Evolutionary conservation across 495 filamentous ascomycete genomes (phyloP).

Genomic region (Hypoxylon subgilvum): DNA sequence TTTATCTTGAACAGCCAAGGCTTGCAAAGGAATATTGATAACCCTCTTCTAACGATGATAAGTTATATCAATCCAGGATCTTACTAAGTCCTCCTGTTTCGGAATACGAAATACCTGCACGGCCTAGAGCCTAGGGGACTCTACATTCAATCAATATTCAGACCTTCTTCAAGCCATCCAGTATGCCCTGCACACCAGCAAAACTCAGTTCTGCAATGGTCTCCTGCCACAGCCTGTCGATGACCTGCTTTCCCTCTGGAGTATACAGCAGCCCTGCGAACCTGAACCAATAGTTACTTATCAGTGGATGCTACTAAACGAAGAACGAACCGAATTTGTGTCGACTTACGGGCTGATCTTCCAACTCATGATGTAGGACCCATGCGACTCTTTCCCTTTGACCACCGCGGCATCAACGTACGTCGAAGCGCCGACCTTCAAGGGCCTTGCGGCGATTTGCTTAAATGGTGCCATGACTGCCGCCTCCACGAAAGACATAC

Average conservation of each 20-base stretch:
- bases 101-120: too few species aligned
- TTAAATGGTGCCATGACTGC: too few species aligned
- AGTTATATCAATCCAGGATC: too few species aligned
- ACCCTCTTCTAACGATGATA: too few species aligned
- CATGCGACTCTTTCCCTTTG: constrained; percentile 54
- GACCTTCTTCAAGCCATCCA: too few species aligned
- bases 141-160: too few species aligned
- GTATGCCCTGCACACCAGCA: constrained; percentile 43
- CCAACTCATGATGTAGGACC: constrained; percentile 51
- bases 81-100: too few species aligned
- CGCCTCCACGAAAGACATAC: constrained; percentile 19
- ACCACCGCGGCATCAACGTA: constrained; percentile 50
- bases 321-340: background rate
- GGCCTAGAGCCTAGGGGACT: too few species aligned
- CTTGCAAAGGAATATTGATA: too few species aligned
- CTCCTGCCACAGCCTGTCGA: constrained; percentile 49
- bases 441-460: constrained; percentile 7
- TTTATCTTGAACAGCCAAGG: too few species aligned
- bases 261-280: constrained; percentile 43
- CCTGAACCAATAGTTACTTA: background rate
- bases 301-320: background rate
- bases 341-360: constrained; percentile 49
- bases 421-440: constrained; percentile 44
- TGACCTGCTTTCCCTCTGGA: constrained; percentile 44
- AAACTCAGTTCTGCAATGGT: constrained; percentile 52